Base-by-base conservation (phyloP, 345 rosid genomes). In the Eucalyptus leucophloia region DNA sequence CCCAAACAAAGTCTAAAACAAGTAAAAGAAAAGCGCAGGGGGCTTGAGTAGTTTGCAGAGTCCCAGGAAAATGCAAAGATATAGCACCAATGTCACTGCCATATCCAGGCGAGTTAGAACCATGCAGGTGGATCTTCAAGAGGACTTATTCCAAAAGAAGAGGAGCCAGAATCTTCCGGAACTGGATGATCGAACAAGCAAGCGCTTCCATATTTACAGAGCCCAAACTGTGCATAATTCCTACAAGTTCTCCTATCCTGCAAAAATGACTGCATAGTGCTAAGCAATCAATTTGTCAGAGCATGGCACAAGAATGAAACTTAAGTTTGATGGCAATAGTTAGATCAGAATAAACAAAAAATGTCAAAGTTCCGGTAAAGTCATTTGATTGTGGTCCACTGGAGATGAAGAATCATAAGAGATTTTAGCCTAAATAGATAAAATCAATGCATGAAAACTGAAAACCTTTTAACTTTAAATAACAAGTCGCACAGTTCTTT, bases 161-260 rank as follows among this genome's bases (percentile, higher is more conserved):
- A 67, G 65, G 82, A 54, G 87, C 81, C 11, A 77, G 83, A 77
- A 77, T 77, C 83, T 19, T 77, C 28, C 0, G 9, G 45, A 77
- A 77, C 83, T 40, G 91, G 94, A 90, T 93, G 96, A 92, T 94
- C 87, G 87, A 93, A 94, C 88, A 72, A 87, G 90, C 96, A 94
- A 34, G 86, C 89, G 17, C 69, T 88, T 30, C 96, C 96, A 88
- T 89, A 93, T 92, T 92, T 93, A 91, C 96, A 94, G 44, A 88
- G 58, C 53, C 95, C 95, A 67, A 89, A 91, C 42, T 89, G 92
- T 86, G 88, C 91, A 89, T 92, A 94, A 87, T 93, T 58, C 86
- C 49, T 8, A 87, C 91, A 92, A 47, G 88, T 80, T 86, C 47
- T 86, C 86, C 56, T 62, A 34, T 86, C 93, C 92, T 89, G 92